These are phyloP conservation scores for Stellera chamaejasme DNA, from an alignment of 345 rosid species.

Conservation along the genomic window DNA sequence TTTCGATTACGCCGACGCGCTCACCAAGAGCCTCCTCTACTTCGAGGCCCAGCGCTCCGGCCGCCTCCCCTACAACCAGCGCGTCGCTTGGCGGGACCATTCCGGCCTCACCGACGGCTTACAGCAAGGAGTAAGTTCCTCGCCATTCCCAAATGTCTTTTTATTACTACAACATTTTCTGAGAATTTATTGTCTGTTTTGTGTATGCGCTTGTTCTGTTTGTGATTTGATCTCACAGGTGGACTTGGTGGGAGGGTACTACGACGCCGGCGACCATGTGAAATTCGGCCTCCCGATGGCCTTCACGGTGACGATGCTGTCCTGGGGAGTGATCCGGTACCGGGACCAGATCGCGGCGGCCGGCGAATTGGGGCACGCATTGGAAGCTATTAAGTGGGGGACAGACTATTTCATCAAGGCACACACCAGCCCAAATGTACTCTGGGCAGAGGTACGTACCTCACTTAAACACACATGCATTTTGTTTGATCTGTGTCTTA, in stretches of 20 bases:
- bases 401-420: constrained; percentile 91
- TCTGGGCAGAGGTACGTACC: constrained; percentile 68
- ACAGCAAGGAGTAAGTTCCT: constrained; percentile 73
- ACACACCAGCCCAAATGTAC: constrained; percentile 70
- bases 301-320: constrained; percentile 85
- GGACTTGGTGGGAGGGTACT: constrained; percentile 95
- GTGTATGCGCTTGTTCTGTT: not conserved
- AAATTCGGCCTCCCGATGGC: constrained; percentile 98
- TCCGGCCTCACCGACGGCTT: constrained; percentile 94
- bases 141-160: not conserved
- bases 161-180: not conserved
- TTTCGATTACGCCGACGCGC: constrained; percentile 65
- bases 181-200: not conserved
- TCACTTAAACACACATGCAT: too few species aligned
- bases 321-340: constrained; percentile 78
- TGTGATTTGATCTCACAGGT: constrained; percentile 30
- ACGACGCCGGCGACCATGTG: constrained; percentile 94
- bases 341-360: constrained; percentile 49
- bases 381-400: constrained; percentile 92
- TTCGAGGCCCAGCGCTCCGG: constrained; percentile 95
- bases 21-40: constrained; percentile 81
- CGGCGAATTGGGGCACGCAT: constrained; percentile 69
- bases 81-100: constrained; percentile 86
- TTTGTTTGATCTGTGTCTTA: not conserved
- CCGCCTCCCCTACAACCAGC: constrained; percentile 76